These are phyloP conservation scores for Phoma sp. DNA, from an alignment of 2,329 filamentous ascomycete genomes.

Conservation along the genomic window DNA sequence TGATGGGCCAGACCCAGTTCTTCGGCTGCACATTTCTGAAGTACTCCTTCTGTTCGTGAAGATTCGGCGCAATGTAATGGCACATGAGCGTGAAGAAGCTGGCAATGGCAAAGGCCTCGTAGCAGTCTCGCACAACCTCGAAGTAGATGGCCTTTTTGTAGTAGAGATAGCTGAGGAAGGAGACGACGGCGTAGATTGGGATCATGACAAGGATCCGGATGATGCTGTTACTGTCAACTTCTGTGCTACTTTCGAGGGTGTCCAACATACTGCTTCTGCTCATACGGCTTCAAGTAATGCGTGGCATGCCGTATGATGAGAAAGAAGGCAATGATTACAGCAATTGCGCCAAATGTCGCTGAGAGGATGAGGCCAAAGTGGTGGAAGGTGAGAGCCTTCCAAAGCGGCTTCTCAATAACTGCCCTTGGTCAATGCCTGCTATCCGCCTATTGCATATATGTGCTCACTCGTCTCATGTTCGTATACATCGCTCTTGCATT, in stretches of 20 bases:
- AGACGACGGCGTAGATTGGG: constrained; percentile 78
- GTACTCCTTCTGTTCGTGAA: constrained; percentile 83
- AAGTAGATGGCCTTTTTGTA: constrained; percentile 84
- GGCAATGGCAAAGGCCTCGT: constrained; percentile 87
- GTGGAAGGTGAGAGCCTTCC: constrained; percentile 64
- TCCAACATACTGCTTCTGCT: constrained; percentile 64
- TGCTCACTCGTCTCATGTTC: constrained; percentile 49
- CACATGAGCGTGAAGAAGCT: constrained; percentile 87
- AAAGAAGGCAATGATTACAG: constrained; percentile 59
- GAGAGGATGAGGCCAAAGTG: constrained; percentile 62
- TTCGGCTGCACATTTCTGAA: constrained; percentile 73
- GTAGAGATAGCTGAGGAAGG: constrained; percentile 75
- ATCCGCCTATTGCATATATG: background rate
- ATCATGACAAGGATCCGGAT: constrained; percentile 91
- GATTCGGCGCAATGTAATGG: constrained; percentile 77
- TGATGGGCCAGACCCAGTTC: constrained; percentile 78
- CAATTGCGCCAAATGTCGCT: constrained; percentile 61
- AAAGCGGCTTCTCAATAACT: constrained; percentile 59
- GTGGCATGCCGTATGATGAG: constrained; percentile 65
- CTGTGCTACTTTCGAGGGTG: background rate
- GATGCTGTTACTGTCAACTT: constrained; percentile 61
- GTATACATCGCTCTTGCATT: constrained; percentile 23
- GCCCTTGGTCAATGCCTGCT: constrained; percentile 9
- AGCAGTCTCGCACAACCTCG: constrained; percentile 81
- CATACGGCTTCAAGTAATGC: constrained; percentile 66